These are phyloP conservation scores for Fonsecaea monophora DNA, from an alignment of 2,329 filamentous ascomycete species.

Conservation along the genomic window DNA sequence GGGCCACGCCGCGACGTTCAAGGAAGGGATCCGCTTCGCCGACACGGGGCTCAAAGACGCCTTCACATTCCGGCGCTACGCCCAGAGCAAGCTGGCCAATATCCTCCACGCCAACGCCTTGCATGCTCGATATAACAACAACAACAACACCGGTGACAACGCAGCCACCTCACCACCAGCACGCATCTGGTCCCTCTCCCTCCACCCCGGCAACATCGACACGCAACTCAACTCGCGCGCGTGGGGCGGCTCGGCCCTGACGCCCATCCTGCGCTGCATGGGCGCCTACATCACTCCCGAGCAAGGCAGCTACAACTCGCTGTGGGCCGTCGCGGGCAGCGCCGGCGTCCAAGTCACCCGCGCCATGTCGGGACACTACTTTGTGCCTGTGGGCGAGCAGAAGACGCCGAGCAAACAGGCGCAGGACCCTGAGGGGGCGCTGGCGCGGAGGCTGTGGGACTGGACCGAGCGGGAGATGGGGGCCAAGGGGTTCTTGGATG, in stretches of 20 bases:
- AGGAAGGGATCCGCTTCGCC: conserved; percentile 46
- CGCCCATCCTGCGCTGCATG: conserved; percentile 20
- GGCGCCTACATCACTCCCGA: conserved; percentile 35
- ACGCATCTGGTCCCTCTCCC: conserved; percentile 45
- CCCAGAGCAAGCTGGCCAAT: conserved; percentile 57
- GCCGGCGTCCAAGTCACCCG: conserved; percentile 32
- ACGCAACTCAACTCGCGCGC: conserved; percentile 45
- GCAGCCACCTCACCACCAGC: conserved; percentile 16
- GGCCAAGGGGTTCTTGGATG: conserved; percentile 19
- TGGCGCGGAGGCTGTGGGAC: conserved; percentile 50
- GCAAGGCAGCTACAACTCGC: conserved; percentile 48
- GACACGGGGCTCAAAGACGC: conserved; percentile 43
- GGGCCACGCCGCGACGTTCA: conserved; percentile 43
- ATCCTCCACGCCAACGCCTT: conserved; percentile 44
- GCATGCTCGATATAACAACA: conserved; percentile 43
- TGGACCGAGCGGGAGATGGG: conserved; percentile 50
- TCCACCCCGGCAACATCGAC: conserved; percentile 54
- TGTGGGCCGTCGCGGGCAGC: conserved; percentile 45
- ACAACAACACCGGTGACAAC: conserved; percentile 49
- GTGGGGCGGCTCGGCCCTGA: conserved; percentile 10
- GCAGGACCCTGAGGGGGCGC: conserved; percentile 40
- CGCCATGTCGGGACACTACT: conserved; percentile 50
- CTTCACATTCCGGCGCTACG: conserved; percentile 51
- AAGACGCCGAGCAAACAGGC: conserved; percentile 44
- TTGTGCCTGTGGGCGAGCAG: conserved; percentile 48